Base-by-base conservation (phyloP, 345 rosid species). In the Pugionium dolabratum region DNA sequence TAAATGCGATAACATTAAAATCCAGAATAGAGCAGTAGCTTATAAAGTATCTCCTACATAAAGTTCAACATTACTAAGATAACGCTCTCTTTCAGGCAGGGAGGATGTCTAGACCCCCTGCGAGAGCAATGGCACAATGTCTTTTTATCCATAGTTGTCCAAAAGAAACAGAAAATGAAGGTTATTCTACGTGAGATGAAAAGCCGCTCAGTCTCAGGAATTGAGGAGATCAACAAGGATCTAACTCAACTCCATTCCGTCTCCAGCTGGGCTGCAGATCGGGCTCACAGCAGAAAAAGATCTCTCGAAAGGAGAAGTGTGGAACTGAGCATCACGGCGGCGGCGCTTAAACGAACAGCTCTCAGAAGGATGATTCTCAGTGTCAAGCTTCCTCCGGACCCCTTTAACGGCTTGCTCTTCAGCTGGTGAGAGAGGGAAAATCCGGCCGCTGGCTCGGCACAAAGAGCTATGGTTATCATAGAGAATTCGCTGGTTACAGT, bases 391-490 rank as follows among this genome's bases (percentile, higher is more conserved):
- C 95, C 99, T 84, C 61, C 99, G 83, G 32, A 94, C 85, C 6
- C 99, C 99, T 83, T 83, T 82, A 57, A 94, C 95, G 4, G 96
- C 99, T 76, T 88, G 99, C 60, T 90, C 91, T 84, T 90, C 99
- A 27, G 65, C 76, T 4, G 72, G 77, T 0, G 97, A 71, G 51
- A 94, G 88, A 59, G 97, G 97, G 72, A 86, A 88, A 54, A 94
- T 66, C 79, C 77, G 77, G 62, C 95, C 70, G 45, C 99, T 94
- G 5, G 87, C 99, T 10, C 87, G 90, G 88, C 99, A 94, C 62
- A 94, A 64, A 50, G 95, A 94, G 76, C 78, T 86, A 70, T 90
- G 96, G 69, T 94, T 94, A 81, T 94, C 99, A 75, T 90, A 94
- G 80, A 94, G 75, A 75, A 94, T 94, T 77, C 97, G 50, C 95